These are phyloP conservation scores for Trichoderma pleuroti DNA, from an alignment of 2,329 filamentous ascomycete species.

Conservation along the genomic window DNA sequence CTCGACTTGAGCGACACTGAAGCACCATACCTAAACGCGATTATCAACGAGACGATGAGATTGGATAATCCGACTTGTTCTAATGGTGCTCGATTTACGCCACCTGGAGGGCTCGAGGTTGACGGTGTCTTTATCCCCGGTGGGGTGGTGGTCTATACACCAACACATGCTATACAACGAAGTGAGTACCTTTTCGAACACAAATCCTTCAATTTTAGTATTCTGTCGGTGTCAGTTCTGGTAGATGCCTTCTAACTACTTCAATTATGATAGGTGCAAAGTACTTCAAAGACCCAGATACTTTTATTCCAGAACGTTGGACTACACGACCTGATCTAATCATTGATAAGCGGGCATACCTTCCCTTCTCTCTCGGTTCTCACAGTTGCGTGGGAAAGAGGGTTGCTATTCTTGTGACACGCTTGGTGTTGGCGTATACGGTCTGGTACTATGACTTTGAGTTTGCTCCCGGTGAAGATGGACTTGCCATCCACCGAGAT, in stretches of 20 bases:
- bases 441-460: constrained; percentile 15
- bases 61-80: constrained; percentile 29
- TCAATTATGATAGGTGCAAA: constrained; percentile 29
- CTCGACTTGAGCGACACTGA: constrained; percentile 21
- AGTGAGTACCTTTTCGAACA: neutral
- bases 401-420: neutral
- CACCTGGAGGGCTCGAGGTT: constrained; percentile 27
- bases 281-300: constrained; percentile 18
- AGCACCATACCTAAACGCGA: constrained; percentile 25
- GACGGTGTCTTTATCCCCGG: constrained; percentile 29
- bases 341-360: constrained; percentile 22
- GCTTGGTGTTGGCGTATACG: constrained; percentile 8
- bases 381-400: constrained; percentile 19
- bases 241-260: neutral
- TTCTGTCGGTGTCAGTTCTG: neutral
- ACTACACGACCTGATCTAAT: constrained; percentile 23
- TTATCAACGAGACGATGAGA: constrained; percentile 32
- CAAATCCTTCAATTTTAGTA: neutral
- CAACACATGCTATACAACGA: neutral
- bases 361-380: constrained; percentile 16
- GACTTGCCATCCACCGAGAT: constrained; percentile 6
- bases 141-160: constrained; percentile 11
- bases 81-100: constrained; percentile 27
- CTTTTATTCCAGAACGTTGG: constrained; percentile 28
- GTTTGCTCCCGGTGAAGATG: constrained; percentile 17